Conservation (phyloP, 495 filamentous ascomycete genomes). For the Tuber magnatum region DNA sequence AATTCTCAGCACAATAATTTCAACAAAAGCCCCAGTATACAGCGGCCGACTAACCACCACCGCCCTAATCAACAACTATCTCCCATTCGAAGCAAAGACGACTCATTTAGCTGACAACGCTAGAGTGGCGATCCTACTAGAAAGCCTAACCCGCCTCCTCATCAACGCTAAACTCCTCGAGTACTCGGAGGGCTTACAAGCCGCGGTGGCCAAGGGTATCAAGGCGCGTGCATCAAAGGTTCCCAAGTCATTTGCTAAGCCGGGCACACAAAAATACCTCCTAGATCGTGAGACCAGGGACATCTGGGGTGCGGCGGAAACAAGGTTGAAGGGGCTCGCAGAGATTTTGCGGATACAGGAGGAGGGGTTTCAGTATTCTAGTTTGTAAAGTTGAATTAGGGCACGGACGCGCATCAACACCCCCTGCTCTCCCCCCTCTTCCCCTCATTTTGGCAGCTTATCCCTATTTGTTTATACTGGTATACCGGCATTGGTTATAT, state of each 20-base stretch:
- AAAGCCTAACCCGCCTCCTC: slow-evolving; percentile 61
- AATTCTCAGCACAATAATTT: slow-evolving; percentile 57
- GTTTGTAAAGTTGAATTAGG: not conserved
- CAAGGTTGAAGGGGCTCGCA: slow-evolving; percentile 38
- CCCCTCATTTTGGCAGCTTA: slow-evolving; percentile 1
- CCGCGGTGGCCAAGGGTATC: slow-evolving; percentile 59
- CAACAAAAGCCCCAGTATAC: slow-evolving; percentile 49
- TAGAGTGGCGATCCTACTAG: slow-evolving; percentile 69
- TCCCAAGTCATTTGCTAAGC: slow-evolving; percentile 27
- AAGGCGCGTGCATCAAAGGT: slow-evolving; percentile 49
- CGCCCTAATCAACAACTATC: slow-evolving; percentile 59
- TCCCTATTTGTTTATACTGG: slow-evolving; percentile 4
- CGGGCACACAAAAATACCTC: not conserved
- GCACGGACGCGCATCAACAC: not conserved
- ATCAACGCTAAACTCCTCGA: slow-evolving; percentile 43
- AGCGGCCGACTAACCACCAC: slow-evolving; percentile 47
- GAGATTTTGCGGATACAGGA: slow-evolving; percentile 31
- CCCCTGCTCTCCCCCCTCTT: not conserved
- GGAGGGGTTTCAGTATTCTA: not conserved
- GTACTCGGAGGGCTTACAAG: slow-evolving; percentile 47
- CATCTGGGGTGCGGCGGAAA: slow-evolving; percentile 36
- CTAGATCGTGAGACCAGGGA: slow-evolving; percentile 30
- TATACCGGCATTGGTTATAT: not conserved
- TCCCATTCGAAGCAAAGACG: slow-evolving; percentile 64
- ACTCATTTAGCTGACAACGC: slow-evolving; percentile 63